phyloP scores from a whole-genome alignment of 2,329 filamentous ascomycete species.

The Zalaria obscura region DNA sequence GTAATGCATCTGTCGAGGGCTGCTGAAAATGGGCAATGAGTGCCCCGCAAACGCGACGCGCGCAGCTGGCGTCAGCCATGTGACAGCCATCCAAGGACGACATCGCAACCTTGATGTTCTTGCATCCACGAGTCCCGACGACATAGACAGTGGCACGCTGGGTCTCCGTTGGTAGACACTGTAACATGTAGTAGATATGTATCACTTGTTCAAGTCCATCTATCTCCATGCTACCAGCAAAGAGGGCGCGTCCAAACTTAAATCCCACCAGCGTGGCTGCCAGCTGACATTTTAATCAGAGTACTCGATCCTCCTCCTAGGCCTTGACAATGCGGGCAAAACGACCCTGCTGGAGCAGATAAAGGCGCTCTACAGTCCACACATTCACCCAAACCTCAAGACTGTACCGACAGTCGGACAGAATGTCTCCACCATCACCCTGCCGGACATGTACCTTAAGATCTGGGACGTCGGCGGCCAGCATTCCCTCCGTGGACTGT shows the following conservation, averaged over 20 bases:
- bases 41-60: no score
- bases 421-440: slow-evolving; percentile 81
- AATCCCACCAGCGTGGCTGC: background rate
- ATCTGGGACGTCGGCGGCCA: slow-evolving; percentile 98
- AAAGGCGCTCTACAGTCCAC: slow-evolving; percentile 63
- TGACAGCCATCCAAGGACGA: no score
- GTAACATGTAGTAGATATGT: slow-evolving; percentile 44
- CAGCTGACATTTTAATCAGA: slow-evolving; percentile 37
- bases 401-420: slow-evolving; percentile 96
- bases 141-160: no score
- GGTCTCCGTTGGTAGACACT: no score
- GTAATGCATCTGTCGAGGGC: no score
- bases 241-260: slow-evolving; percentile 49
- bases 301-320: slow-evolving; percentile 92
- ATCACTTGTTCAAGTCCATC: slow-evolving; percentile 87
- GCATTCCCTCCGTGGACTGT: slow-evolving; percentile 72
- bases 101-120: no score
- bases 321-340: slow-evolving; percentile 96
- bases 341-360: slow-evolving; percentile 96
- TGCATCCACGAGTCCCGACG: no score
- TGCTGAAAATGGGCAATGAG: no score
- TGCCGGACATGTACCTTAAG: slow-evolving; percentile 93
- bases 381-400: slow-evolving; percentile 55
- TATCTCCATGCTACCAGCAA: slow-evolving; percentile 95
- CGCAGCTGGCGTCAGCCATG: no score